Evolutionary conservation across 2,329 filamentous ascomycete genomes (phyloP).

Genomic region (Colletotrichum eleusines): DNA sequence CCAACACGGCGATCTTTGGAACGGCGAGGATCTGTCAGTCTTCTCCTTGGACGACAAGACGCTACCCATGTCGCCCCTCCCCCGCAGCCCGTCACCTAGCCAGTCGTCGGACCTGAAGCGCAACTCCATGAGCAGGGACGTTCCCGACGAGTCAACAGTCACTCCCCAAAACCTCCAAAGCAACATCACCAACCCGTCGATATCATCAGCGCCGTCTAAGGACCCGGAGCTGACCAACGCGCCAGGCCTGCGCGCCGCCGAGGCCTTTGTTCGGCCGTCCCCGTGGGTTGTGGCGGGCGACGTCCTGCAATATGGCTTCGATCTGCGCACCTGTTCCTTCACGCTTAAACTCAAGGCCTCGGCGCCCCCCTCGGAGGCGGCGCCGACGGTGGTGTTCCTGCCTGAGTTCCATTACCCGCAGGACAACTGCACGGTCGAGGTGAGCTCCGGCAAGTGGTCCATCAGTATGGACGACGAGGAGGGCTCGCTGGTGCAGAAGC

Average conservation of each 20-base stretch:
- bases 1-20: slow-evolving; percentile 93
- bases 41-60: slow-evolving; percentile 84
- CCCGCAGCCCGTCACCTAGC: slow-evolving; percentile 54
- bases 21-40: slow-evolving; percentile 95
- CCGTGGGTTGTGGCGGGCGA: slow-evolving; percentile 81
- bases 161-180: slow-evolving; percentile 82
- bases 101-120: slow-evolving; percentile 40
- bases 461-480: slow-evolving; percentile 80
- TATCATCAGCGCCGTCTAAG: slow-evolving; percentile 68
- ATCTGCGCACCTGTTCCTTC: slow-evolving; percentile 83
- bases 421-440: slow-evolving; percentile 76
- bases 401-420: slow-evolving; percentile 94
- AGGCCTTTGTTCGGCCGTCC: slow-evolving; percentile 90
- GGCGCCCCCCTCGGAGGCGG: slow-evolving; percentile 64
- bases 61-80: slow-evolving; percentile 65
- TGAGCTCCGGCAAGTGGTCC: slow-evolving; percentile 90
- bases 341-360: slow-evolving; percentile 75
- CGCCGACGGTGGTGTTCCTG: slow-evolving; percentile 85
- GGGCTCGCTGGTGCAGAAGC: slow-evolving; percentile 76
- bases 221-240: slow-evolving; percentile 70
- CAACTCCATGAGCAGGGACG: slow-evolving; percentile 50
- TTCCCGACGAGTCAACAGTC: slow-evolving; percentile 69
- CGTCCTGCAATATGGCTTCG: slow-evolving; percentile 81
- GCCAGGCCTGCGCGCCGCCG: slow-evolving; percentile 87
- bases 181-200: slow-evolving; percentile 75